Conservation (phyloP, 345 rosid genomes). For the Aquilaria sinensis region DNA sequence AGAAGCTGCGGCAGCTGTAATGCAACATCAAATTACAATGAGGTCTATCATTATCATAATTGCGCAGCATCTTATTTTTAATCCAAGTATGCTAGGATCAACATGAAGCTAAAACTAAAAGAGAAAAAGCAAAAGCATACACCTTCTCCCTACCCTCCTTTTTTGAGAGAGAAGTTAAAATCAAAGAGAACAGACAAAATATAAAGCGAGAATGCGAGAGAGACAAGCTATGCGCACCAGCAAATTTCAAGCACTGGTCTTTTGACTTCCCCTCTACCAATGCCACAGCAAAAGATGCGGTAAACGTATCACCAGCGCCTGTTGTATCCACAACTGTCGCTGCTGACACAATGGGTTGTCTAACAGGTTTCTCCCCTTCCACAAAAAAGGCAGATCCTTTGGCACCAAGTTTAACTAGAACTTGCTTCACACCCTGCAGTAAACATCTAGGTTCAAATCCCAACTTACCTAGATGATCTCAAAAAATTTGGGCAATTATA, state of each 20-base stretch:
- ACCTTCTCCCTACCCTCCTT: no score
- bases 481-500: no score
- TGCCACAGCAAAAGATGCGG: conserved; percentile 95
- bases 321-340: conserved; percentile 79
- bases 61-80: no score
- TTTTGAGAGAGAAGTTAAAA: no score
- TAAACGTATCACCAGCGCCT: conserved; percentile 98
- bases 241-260: conserved; percentile 79
- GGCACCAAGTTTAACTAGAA: conserved; percentile 84
- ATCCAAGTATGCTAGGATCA: not conserved
- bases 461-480: no score
- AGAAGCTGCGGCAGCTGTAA: conserved; percentile 94
- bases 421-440: conserved; percentile 78
- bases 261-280: conserved; percentile 73
- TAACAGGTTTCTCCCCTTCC: conserved; percentile 62
- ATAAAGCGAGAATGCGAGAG: not conserved
- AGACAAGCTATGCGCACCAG: conserved; percentile 37
- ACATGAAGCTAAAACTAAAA: conserved; percentile 2
- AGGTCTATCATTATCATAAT: not conserved
- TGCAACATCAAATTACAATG: not conserved
- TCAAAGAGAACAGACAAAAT: not conserved
- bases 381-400: conserved; percentile 82
- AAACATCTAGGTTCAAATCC: not conserved
- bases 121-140: no score
- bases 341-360: conserved; percentile 68